These are phyloP conservation scores for Ascochyta lentis DNA, from an alignment of 2,329 filamentous ascomycete genomes.

Conservation along the genomic window DNA sequence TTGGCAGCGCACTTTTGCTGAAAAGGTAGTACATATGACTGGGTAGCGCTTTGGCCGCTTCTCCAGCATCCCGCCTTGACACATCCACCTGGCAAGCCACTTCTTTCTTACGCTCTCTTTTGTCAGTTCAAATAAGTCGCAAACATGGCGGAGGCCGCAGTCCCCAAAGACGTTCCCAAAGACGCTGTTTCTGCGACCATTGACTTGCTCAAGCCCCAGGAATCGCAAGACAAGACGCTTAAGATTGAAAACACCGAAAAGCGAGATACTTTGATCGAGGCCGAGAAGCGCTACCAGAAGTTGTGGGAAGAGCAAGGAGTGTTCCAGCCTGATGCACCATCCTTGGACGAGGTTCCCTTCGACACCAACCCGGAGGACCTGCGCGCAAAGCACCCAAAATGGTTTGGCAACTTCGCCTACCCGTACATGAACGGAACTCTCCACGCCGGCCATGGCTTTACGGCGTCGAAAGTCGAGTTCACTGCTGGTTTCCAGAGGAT, in stretches of 20 bases:
- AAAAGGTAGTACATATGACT: slow-evolving; percentile 26
- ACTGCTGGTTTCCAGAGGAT: slow-evolving; percentile 84
- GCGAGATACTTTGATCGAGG: slow-evolving; percentile 78
- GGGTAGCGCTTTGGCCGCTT: slow-evolving; percentile 16
- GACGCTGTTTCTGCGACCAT: slow-evolving; percentile 60
- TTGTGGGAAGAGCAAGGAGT: slow-evolving; percentile 78
- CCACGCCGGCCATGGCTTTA: slow-evolving; percentile 92
- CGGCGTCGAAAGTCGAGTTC: slow-evolving; percentile 92
- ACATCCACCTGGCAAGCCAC: slow-evolving; percentile 9
- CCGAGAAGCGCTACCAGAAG: slow-evolving; percentile 92
- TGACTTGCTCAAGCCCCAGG: slow-evolving; percentile 61
- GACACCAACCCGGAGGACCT: slow-evolving; percentile 77
- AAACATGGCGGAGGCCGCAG: slow-evolving; percentile 43
- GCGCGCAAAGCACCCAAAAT: slow-evolving; percentile 84
- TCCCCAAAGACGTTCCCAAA: slow-evolving; percentile 35
- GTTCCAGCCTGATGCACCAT: slow-evolving; percentile 87
- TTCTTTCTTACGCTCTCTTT: slow-evolving; percentile 26
- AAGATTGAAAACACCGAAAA: slow-evolving; percentile 83
- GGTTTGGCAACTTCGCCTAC: slow-evolving; percentile 81
- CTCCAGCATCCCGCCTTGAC: slow-evolving; percentile 17
- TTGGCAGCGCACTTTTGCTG: slow-evolving; percentile 31
- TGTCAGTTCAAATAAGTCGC: slow-evolving; percentile 10
- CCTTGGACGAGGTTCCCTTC: slow-evolving; percentile 76
- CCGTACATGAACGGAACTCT: slow-evolving; percentile 59
- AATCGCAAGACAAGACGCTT: slow-evolving; percentile 65